Evolutionary conservation across 2,329 filamentous ascomycete species (phyloP), one percentile per base, ranked within the genome.

Genomic region (Aspergillus sp.): DNA sequence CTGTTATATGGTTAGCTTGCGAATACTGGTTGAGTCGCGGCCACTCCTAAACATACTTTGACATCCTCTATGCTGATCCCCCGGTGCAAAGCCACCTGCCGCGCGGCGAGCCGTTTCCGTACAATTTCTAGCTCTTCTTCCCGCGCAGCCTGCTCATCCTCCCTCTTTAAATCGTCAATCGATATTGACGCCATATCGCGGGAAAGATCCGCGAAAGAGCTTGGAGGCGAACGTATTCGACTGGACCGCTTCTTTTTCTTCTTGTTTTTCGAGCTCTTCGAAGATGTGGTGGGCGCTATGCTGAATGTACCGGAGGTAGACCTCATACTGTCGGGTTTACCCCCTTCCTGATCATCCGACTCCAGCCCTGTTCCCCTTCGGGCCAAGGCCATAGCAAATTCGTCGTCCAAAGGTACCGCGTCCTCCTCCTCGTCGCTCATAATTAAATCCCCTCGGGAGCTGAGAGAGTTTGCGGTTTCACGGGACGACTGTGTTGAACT

Each of bases 351-450:
- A 67, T 91, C 89, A 56, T 95, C 91, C 15, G 79, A 78, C 43
- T 77, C 78, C 31, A 79, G 71, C 3, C 77, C 77, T 1, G 83
- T 85, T n/a, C 82, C 84, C 63, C 89, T 86, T 52, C 89, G 62
- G 3, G 55, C 88, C 60, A 97, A 80, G 3, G 87, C 86, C 71
- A 96, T 87, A 3, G 92, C 90, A 66, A 98, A 96, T 69, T 97
- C 93, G 70, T 97, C 93, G 66, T 93, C 91, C 17, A 98, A 77
- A 12, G 92, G 90, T n/a, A 96, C 86, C 1, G 93, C 93, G 74
- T 98, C 93, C 72, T 96, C 93, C 62, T 96, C 91, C 53, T 93
- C 91, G 68, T 96, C 92, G 67, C 92, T 96, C 0, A 91, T 91
- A 64, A 97, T 95, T 12, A 98, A 79, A 75, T 98, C 93, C 2